Evolutionary conservation across 169 alveolate species (phyloP).

Genomic region (Ichthyophthirius multifiliis): DNA sequence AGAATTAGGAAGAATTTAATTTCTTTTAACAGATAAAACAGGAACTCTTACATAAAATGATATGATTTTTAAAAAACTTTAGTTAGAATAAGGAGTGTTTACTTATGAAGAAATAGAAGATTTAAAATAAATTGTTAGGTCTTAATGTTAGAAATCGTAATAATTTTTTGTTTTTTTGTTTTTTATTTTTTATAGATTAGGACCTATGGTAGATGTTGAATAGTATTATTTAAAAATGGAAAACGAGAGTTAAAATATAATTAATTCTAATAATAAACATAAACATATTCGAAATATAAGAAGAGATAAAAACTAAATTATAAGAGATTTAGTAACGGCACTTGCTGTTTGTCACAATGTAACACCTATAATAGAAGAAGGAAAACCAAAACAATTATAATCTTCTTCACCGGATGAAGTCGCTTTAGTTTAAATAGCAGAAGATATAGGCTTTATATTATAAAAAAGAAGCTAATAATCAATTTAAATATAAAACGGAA

Average conservation of each 20-base stretch:
- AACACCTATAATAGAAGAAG: constrained; percentile 69
- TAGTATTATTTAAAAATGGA: constrained; percentile 34
- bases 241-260: constrained; percentile 12
- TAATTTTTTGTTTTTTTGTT: no score
- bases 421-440: constrained; percentile 95
- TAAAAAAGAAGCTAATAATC: constrained; percentile 84
- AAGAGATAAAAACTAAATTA: constrained; percentile 55
- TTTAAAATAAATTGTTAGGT: constrained; percentile 26
- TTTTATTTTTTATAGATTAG: constrained; percentile 6
- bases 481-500: constrained; percentile 65
- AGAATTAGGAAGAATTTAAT: constrained; percentile 97
- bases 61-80: constrained; percentile 89
- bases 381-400: constrained; percentile 84
- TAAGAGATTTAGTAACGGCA: constrained; percentile 69
- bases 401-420: constrained; percentile 76
- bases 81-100: constrained; percentile 64
- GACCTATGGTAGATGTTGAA: constrained; percentile 13
- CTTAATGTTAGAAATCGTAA: constrained; percentile 9
- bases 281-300: constrained; percentile 56
- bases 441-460: constrained; percentile 88
- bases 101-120: constrained; percentile 60
- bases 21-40: constrained; percentile 96
- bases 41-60: constrained; percentile 98
- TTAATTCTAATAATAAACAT: constrained; percentile 39
- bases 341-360: constrained; percentile 76